A percentile compares a stretch with the other conserved stretches of the same genome.
phyloP scores from a whole-genome alignment of 139 green algal species.

The Chlamydomonas asymmetrica region DNA sequence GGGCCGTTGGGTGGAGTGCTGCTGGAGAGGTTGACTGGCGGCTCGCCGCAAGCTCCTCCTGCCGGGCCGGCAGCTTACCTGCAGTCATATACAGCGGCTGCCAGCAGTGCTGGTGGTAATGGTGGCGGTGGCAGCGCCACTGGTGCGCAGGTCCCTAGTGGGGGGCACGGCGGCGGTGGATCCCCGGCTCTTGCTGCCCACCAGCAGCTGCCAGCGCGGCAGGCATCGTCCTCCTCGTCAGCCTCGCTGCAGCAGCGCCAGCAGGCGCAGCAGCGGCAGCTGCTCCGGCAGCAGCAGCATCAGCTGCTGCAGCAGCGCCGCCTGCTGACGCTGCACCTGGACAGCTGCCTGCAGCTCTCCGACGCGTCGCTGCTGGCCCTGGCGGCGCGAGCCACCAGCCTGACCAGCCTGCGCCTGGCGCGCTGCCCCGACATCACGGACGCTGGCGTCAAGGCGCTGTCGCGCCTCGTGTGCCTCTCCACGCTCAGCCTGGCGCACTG shows the following conservation, averaged over 20 bases:
- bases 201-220: no score
- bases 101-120: no score
- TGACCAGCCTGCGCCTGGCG: constrained; percentile 49
- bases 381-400: constrained; percentile 24
- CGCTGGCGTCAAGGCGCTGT: constrained; percentile 38
- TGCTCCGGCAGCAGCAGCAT: not conserved
- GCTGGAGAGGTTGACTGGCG: no score
- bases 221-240: not conserved
- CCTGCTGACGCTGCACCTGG: constrained; percentile 57
- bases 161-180: no score
- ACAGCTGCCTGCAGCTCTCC: constrained; percentile 51
- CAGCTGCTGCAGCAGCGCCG: not conserved
- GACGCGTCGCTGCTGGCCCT: constrained; percentile 36
- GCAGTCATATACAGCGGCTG: no score
- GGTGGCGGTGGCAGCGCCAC: no score
- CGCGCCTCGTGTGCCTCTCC: constrained; percentile 41
- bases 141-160: no score
- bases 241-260: not conserved
- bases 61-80: no score
- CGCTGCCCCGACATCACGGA: constrained; percentile 46
- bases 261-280: not conserved
- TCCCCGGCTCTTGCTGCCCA: no score
- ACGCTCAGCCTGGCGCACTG: constrained; percentile 58
- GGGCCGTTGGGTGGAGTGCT: no score
- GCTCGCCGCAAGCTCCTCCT: no score